These are phyloP conservation scores for Solanum chacoense DNA, from an alignment of 305 asterid genomes.

Conservation along the genomic window DNA sequence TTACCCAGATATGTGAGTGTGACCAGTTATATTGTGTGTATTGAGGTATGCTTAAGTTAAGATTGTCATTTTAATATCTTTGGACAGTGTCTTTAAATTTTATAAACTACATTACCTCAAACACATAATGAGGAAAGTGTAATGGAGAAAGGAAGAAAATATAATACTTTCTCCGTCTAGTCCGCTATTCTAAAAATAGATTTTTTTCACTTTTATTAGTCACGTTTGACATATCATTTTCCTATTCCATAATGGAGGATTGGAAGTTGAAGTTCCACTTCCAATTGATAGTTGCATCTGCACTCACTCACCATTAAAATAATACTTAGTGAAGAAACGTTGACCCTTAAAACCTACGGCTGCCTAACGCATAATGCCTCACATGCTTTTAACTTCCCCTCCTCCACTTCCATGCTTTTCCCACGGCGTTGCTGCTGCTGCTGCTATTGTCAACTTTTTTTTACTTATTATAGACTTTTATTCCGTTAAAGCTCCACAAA, in stretches of 20 bases:
- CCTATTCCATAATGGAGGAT: background rate
- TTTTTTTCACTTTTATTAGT: too few relatives aligned
- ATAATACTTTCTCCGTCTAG: background rate
- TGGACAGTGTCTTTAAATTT: background rate
- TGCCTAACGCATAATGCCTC: background rate
- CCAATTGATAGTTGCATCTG: background rate
- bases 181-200: background rate
- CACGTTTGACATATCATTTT: background rate
- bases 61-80: background rate
- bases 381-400: background rate
- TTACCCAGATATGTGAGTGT: background rate
- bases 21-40: background rate
- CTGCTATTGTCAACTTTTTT: background rate
- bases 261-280: background rate
- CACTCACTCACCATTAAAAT: background rate
- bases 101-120: background rate
- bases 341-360: background rate
- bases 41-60: background rate
- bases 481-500: background rate
- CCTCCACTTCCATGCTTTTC: background rate
- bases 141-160: background rate
- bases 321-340: background rate
- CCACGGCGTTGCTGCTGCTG: background rate
- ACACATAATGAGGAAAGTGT: background rate
- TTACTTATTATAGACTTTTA: background rate